Evolutionary conservation across 2,329 filamentous ascomycete species (phyloP).

Genomic region (Diplocarpon mali): DNA sequence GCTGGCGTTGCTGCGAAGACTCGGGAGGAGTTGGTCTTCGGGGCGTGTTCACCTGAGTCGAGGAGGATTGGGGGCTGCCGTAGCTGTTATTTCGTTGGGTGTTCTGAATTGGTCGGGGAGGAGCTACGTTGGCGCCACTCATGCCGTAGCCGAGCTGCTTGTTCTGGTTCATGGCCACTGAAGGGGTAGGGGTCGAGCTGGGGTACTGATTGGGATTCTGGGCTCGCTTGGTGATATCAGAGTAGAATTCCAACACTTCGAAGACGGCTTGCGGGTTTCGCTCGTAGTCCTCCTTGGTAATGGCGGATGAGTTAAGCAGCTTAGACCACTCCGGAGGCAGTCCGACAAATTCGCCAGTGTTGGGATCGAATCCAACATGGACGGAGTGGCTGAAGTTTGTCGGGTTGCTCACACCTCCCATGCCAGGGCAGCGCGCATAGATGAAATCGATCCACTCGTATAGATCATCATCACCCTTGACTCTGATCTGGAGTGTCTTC

Average conservation of each 20-base stretch:
- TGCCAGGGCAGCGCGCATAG: conserved; percentile 89
- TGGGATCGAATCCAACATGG: conserved; percentile 93
- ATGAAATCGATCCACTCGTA: conserved; percentile 99
- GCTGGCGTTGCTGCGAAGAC: conserved; percentile 39
- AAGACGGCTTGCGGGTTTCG: conserved; percentile 84
- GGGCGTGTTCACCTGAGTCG: conserved; percentile 25
- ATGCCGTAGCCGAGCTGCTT: conserved; percentile 52
- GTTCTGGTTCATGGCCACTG: conserved; percentile 40
- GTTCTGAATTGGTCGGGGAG: conserved; percentile 52
- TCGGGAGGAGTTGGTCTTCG: conserved; percentile 36
- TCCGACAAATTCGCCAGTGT: conserved; percentile 89
- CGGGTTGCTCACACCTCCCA: conserved; percentile 96
- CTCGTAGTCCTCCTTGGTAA: conserved; percentile 97
- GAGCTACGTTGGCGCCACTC: conserved; percentile 45
- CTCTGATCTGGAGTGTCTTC: conserved; percentile 80
- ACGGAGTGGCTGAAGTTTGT: conserved; percentile 97
- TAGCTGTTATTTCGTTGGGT: conserved; percentile 35
- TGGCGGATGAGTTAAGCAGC: conserved; percentile 86
- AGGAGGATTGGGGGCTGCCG: conserved; percentile 21
- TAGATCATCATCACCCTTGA: conserved; percentile 91
- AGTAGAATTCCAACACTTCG: conserved; percentile 77
- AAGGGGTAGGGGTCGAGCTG: conserved; percentile 56
- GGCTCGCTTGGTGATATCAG: conserved; percentile 65
- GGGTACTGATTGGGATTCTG: conserved; percentile 61
- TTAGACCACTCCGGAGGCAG: conserved; percentile 96